Percentiles rank a stretch among this genome's conserved stretches.
These are phyloP conservation scores for Colletotrichum ledebouriae DNA, from an alignment of 2,329 filamentous ascomycete genomes.

Conservation along the genomic window DNA sequence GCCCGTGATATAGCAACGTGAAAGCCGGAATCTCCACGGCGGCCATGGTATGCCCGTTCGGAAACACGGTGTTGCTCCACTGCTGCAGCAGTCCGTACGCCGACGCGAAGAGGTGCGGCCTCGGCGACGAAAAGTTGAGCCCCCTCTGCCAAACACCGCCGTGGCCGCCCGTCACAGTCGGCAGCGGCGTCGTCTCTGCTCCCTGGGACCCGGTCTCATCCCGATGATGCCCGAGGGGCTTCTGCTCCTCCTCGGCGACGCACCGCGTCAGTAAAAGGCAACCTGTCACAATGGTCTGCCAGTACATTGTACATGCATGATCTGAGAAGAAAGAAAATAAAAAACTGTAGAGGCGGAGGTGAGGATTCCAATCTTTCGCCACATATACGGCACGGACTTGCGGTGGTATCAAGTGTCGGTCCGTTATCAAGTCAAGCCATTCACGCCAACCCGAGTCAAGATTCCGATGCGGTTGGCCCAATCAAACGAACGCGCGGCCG, in stretches of 20 bases:
- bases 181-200: no score
- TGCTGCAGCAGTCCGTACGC: conserved; percentile 61
- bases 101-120: conserved; percentile 63
- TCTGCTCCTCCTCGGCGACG: conserved; percentile 12
- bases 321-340: not conserved
- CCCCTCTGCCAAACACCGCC: conserved; percentile 1
- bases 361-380: conserved; percentile 12
- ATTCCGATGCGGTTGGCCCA: conserved; percentile 21
- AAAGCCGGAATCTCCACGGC: conserved; percentile 60
- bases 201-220: not conserved
- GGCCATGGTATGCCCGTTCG: conserved; percentile 62
- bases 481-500: conserved; percentile 39
- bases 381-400: not conserved
- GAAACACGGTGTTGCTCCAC: conserved; percentile 65
- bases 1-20: conserved; percentile 64
- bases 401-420: conserved; percentile 15
- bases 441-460: conserved; percentile 29
- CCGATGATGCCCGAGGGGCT: conserved; percentile 12
- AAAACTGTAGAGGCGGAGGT: no score
- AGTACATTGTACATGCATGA: conserved; percentile 3
- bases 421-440: conserved; percentile 36
- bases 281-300: not conserved
- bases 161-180: no score
- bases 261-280: not conserved
- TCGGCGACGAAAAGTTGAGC: conserved; percentile 61